Evolutionary conservation across 2,329 filamentous ascomycete genomes (phyloP), one percentile per base, ranked within the genome.

Genomic region (Didymellaceae sp.): DNA sequence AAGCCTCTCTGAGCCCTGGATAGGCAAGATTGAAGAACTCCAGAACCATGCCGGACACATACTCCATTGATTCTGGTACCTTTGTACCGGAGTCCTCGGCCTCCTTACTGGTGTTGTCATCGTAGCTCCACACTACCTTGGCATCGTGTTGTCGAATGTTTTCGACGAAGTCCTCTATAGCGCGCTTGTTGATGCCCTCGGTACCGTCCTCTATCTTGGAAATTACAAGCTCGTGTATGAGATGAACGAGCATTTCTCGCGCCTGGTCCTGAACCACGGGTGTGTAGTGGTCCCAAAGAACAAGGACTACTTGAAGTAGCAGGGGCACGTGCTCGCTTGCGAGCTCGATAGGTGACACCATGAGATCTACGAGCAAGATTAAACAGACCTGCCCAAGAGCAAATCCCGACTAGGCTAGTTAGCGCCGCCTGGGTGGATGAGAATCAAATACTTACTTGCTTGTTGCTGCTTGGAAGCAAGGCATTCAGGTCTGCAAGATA

Each of bases 201-300:
- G 75, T 75, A 50, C 90, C 62, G 47, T 95, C 89, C 52, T 96
- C 86, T 35, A 87, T 80, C 62, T 84, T 85, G 1, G 85, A 86
- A 21, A 97, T 91, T 28, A 99, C 91, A 6, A 97, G 80, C 71
- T 97, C 94, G 64, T 99, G 94, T 37, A 99, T 95, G 14, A 99
- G 82, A 76, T 99, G 94, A 2, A 99, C 92, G 13, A 99, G 83
- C 92, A 99, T 96, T 74, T 99, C 94, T 39, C 92, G 86, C 22
- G 95, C 92, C 72, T 99, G 93, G 61, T 97, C 94, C 71, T 97
- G 93, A 1, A 99, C 94, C 9, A 97, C 83, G 3, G 90, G 86
- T 1, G 90, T 96, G 66, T 99, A 97, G 66, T 97, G 93, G 70
- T 99, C 95, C 94, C 94, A 99, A 1, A 97, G 82, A 3, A 97